Base-by-base conservation (phyloP, 228 moss, liverwort and hornwort species). In the Sphagnum fallax region DNA sequence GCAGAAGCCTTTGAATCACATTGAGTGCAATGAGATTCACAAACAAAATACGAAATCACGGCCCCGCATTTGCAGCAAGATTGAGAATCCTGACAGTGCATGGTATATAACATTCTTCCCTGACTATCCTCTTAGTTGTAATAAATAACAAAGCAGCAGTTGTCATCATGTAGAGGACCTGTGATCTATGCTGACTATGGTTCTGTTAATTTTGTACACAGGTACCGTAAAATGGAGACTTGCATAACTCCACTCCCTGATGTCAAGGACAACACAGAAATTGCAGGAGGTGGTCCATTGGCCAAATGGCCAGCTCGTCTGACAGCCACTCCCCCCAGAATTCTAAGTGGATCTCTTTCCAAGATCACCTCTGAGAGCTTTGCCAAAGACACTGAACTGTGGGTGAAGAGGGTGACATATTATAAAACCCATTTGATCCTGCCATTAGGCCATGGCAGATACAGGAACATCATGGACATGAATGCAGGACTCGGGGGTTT, bases 381-480 rank as follows among this genome's bases (percentile, higher is more conserved):
- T 72, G 75, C 65, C 14, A 80, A 77, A 62, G 92, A 98, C 72
- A 86, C 86, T 14, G 69, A 77, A 53, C 66, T 89, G 49, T 98
- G 97, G 97, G 78, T 55, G 4, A 74, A 76, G 60, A 81, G 97
- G 58, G 87, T 98, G 58, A 78, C 71, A 10, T 83, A 91, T 52
- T 98, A 98, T 69, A 93, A 91, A 83, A 58, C 68, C 16, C 69
- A 74, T 61, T 78, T 98, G 70, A 86, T 98, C 14, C 68, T 70
- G 72, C 90, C 87, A 6, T 81, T 98, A 62, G 78, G 76, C 18
- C 70, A 81, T 60, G 93, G 87, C 51, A 83, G 82, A 49, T 98
- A 98, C 70, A 83, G 97, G 48, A 98, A 98, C 75, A 90, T 98
- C 59, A 98, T 98, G 91, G 97, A 98, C 75, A 98, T 98, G 93